Evolutionary conservation across 2,329 filamentous ascomycete genomes (phyloP), one percentile per base, ranked within the genome.

Genomic region (Pestalotiopsis sp.): DNA sequence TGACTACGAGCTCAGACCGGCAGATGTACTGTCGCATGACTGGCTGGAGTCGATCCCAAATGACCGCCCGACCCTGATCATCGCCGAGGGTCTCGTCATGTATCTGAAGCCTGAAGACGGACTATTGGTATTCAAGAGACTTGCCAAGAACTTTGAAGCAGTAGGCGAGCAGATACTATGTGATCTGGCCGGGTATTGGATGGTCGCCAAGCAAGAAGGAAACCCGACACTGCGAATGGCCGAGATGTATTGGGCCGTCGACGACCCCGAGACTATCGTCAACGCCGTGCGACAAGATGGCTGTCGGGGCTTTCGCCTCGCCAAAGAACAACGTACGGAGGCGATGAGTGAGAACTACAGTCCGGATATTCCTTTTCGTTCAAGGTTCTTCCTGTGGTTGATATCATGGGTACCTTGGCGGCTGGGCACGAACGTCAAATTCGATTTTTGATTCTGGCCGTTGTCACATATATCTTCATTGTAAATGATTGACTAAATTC

Each of bases 31-130:
- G 39, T 68, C 71, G 55, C 40, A 66, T 26, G 56, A 66, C 1
- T 77, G 75, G 75, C 68, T 76, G 2, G 44, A 64, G 35, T 62
- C 66, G 4, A 62, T 77, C 1, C 72, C 73, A 1, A 48, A 66
- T 0, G 74, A 75, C 56, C 60, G 72, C 6, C 74, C 74, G 24
- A 73, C 72, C 2, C 48, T 75, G 13, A 66, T 76, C 17, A 40
- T 77, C 3, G 70, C 74, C 39, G 75, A 77, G 56, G 75, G 75
- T 1, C 70, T 77, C 3, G 69, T 68, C 30, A 71, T 73, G 66
- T 77, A 77, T 40, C 67, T 77, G 24, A 13, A 14, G 6, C 56
- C 56, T 0, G 56, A 58, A 4, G 56, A 58, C 24, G 56, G 56
- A 4, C 56, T 35, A 3, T 22, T 3, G 13, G 4, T 35, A 1